Evolutionary conservation across 1,284 basidiomycete genomes (phyloP).

Genomic region (Hemileia vastatrix): DNA sequence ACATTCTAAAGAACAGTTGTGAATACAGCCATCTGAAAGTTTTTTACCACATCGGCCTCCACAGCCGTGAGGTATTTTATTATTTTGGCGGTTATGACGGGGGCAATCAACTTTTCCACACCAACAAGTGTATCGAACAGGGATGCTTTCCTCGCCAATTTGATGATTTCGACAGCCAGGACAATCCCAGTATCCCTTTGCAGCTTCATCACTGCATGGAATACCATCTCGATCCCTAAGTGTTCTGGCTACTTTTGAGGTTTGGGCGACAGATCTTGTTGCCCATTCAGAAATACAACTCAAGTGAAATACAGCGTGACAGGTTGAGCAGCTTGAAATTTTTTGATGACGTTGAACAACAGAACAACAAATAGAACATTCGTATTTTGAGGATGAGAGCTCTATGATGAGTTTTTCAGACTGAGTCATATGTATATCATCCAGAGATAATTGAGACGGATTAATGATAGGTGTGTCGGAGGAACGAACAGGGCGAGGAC

Average conservation of each 20-base stretch:
- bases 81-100: neutral
- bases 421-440: no score
- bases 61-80: slow-evolving; percentile 21
- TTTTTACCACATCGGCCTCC: slow-evolving; percentile 10
- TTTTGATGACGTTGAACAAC: slow-evolving; percentile 5
- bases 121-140: slow-evolving; percentile 8
- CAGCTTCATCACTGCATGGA: slow-evolving; percentile 3
- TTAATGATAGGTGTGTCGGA: no score
- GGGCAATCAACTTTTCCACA: slow-evolving; percentile 14
- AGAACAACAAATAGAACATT: slow-evolving; percentile 19
- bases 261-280: slow-evolving; percentile 10
- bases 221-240: slow-evolving; percentile 20
- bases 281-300: slow-evolving; percentile 16
- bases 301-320: slow-evolving; percentile 14
- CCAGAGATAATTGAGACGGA: no score
- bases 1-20: slow-evolving; percentile 9
- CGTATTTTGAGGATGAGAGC: slow-evolving; percentile 11
- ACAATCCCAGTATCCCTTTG: slow-evolving; percentile 15
- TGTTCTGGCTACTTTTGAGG: slow-evolving; percentile 1
- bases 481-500: no score
- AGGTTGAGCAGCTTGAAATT: slow-evolving; percentile 15
- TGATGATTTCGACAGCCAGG: slow-evolving; percentile 16
- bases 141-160: slow-evolving; percentile 9
- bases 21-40: slow-evolving; percentile 10
- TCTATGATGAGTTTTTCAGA: slow-evolving; percentile 13